Percentiles rank a stretch among this genome's conserved stretches.
phyloP scores from a whole-genome alignment of 768 basidiomycete genomes.

The Mycena maculata region DNA sequence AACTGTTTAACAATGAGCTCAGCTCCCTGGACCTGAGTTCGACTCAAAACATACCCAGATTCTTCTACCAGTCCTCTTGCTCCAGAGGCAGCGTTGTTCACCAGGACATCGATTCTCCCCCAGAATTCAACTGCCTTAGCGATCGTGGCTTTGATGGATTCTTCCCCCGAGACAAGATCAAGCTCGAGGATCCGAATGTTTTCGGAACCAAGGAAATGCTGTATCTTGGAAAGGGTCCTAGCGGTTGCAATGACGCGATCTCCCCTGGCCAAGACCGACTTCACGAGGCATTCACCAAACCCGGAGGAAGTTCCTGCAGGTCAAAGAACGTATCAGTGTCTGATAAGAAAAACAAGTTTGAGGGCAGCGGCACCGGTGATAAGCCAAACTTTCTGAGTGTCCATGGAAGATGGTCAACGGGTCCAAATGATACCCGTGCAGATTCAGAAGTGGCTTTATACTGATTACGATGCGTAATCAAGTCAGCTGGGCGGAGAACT shows the following conservation, averaged over 20 bases:
- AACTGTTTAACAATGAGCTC: not conserved
- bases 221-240: constrained; percentile 47
- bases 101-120: constrained; percentile 55
- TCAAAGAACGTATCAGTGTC: not conserved
- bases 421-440: not conserved
- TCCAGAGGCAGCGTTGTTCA: constrained; percentile 60
- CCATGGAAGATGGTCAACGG: not conserved
- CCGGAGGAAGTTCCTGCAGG: constrained; percentile 52
- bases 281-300: constrained; percentile 53
- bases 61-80: constrained; percentile 51
- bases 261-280: constrained; percentile 51
- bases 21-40: not conserved
- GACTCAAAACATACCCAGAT: constrained; percentile 49
- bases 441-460: not conserved
- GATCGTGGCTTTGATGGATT: constrained; percentile 44
- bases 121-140: constrained; percentile 48
- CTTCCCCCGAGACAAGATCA: constrained; percentile 48
- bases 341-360: not conserved
- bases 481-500: too few species aligned
- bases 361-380: constrained; percentile 22
- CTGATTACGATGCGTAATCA: too few species aligned
- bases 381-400: constrained; percentile 28
- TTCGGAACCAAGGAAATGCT: constrained; percentile 20
- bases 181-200: constrained; percentile 48
- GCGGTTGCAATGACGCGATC: constrained; percentile 59